Evolutionary conservation across 2,329 filamentous ascomycete genomes (phyloP), one percentile per base, ranked within the genome.

Genomic region (Cyanodermella asteris): DNA sequence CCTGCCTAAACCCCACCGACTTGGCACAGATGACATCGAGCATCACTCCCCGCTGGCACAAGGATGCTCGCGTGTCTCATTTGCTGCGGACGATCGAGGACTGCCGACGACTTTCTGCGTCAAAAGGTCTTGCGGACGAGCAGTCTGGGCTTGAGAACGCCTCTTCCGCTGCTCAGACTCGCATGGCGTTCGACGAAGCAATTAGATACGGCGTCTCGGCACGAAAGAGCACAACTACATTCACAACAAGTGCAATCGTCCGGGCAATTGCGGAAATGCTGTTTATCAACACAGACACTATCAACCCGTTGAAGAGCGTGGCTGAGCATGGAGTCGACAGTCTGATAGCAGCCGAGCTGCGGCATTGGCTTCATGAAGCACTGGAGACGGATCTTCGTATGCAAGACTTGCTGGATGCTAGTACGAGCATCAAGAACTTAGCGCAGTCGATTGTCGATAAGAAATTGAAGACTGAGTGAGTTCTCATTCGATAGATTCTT

Each of bases 301-400:
- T 44, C 2, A 31, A 36, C 22, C 16, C 31, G 4, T 27, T 12
- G n/a, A 32, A 34, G 22, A 18, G 34, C 2, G 31, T 43, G 2
- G 34, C 32, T 2, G 29, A 34, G 7, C 27, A 39, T 15, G 42
- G 41, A 3, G 31, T 44, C 3, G 41, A 44, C 28, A 42, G 39
- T 18, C 23, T 45, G 24, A 30, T 44, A 4, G 36, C 35, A 6
- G 40, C 39, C n/a, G 40, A 45, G 31, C 25, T 45, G 26, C 33
- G 38, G 11, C 42, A 39, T 24, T 45, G 41, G 42, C 34, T 40
- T 13, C 11, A 31, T 16, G 21, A 28, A 14, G 31, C 27, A 19
- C 15, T 35, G 13, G 29, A n/a, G n/a, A 3, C 24, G 24, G 11
- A 33, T 26, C 24, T 22, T 20, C 16, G 25, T 19, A 10, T 20